Evolutionary conservation across 768 basidiomycete genomes (phyloP), one percentile per base, ranked within the genome.

Genomic region (Pleurotus cornucopiae): DNA sequence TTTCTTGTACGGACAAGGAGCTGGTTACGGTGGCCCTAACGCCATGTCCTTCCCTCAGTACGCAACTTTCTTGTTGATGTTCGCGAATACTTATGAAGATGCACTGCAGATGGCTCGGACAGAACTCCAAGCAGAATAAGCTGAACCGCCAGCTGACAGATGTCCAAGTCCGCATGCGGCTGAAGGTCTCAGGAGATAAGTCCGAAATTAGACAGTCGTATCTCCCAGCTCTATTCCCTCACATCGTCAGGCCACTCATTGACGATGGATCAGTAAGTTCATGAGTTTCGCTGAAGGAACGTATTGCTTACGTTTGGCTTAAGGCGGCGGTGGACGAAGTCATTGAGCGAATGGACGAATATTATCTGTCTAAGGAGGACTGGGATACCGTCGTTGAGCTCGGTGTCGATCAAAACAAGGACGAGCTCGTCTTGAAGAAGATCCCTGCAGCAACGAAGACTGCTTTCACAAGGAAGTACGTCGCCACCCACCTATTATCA

Each of bases 381-480:
- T 98, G 95, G 96, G 97, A 99, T 63, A 87, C 93, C 7, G 77
- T 98, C 52, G 82, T 98, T 53, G 96, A 98, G 67, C 80, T 99
- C 6, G 97, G 96, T 0, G 81, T 99, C 6, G 97, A 84, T 56
- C 79, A 88, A 5, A 80, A 85, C 65, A 83, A 81, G 57, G 91
- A 91, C 48, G 89, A 89, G 0, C 5, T 73, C 1, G 79, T 96
- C 9, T 71, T 90, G 63, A 97, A 96, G 76, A 89, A 88, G 71
- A 92, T 99, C 26, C 73, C 91, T 0, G 63, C 87, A 0, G 82
- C 88, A 0, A 87, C 88, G 45, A 99, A 99, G 75, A 71, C 88
- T 0, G 74, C 88, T 0, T 86, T 99, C 59, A 98, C 97, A 1
- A 82, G 76, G 68, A 93, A 85, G 92, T 95, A 60, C 54, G 87